A percentile compares a stretch with the other conserved stretches of the same genome.
Conservation (phyloP, 106 monocot species). For the Cymbidium sinense region DNA sequence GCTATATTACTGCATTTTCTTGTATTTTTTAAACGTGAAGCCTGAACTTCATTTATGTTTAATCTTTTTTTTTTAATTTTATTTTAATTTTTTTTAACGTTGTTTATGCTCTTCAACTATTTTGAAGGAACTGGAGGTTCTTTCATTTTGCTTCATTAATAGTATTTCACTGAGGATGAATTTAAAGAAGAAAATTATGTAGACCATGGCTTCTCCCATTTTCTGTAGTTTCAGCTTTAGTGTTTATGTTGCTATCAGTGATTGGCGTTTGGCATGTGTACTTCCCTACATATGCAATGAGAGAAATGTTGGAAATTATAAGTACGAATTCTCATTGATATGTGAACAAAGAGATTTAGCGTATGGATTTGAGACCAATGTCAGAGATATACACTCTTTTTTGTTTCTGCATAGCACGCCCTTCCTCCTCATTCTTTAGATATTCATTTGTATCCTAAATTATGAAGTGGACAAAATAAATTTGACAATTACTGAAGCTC, state of each 20-base stretch:
- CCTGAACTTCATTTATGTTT: not conserved
- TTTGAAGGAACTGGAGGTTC: not conserved
- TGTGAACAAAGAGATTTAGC: not conserved
- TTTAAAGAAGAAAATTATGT: not conserved
- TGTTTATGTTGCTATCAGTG: too few relatives aligned
- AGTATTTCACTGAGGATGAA: not conserved
- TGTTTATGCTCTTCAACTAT: not conserved
- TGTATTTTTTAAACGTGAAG: not conserved
- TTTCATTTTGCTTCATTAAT: not conserved
- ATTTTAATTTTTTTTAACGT: too few relatives aligned
- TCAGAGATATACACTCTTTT: not conserved
- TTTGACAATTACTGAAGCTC: too few relatives aligned
- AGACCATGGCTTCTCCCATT: not conserved
- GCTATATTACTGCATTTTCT: not conserved
- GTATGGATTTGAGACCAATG: slow-evolving; percentile 1
- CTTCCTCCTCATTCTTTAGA: too few relatives aligned
- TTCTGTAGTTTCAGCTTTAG: not conserved
- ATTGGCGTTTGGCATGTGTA: not conserved
- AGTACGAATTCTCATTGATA: not conserved
- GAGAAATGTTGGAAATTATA: not conserved
- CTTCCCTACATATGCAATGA: not conserved
- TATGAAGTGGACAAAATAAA: too few relatives aligned
- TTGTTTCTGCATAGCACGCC: too few relatives aligned
- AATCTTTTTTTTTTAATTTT: not conserved
- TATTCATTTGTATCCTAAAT: too few relatives aligned